Base-by-base conservation (phyloP, 148 eudicot genomes). In the Selenicereus undatus region DNA sequence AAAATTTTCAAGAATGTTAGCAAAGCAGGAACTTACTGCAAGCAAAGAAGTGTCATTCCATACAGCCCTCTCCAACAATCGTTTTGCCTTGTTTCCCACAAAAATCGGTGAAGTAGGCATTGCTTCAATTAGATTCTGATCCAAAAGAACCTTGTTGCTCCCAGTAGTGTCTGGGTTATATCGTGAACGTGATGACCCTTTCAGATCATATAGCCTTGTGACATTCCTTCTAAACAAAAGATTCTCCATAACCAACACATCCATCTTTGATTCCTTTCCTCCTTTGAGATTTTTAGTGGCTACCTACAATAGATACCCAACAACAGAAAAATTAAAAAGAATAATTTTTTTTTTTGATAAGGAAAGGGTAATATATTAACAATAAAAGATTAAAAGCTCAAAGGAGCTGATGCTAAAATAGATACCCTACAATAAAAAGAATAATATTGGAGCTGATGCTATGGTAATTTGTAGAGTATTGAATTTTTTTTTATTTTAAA, bases 11-110 rank as follows among this genome's bases (percentile, higher is more conserved):
- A 43, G 50, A 60, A 73, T 2, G 35, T 22, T 24, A 58, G 21
- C 48, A 42, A 21, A 18, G 68, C 12, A 35, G 27, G 26, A 80
- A 89, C 98, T 89, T 92, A 95, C 98, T 3, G 98, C 97, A 71
- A 95, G 97, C 76, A 95, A 95, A 79, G 96, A 86, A 83, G 98
- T 93, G 80, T 95, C 98, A 69, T 95, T 95, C 98, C 98, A 95
- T 42, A 95, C 96, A 45, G 97, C 98, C 79, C 98, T 89, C 87
- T 93, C 98, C 84, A 95, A 82, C 75, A 90, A 76, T 72, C 97
- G 89, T 83, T 95, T 93, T 29, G 98, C 98, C 86, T 91, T 93
- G 89, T 93, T 93, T 76, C 97, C 95, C 36, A 95, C 98, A 84
- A 95, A 95, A 74, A 95, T 89, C 1, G 98, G 98, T 76, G 93